Percentiles rank a stretch among this genome's conserved stretches.
phyloP scores from a whole-genome alignment of 495 filamentous ascomycete species.

The Penicillium longicatenatum region DNA sequence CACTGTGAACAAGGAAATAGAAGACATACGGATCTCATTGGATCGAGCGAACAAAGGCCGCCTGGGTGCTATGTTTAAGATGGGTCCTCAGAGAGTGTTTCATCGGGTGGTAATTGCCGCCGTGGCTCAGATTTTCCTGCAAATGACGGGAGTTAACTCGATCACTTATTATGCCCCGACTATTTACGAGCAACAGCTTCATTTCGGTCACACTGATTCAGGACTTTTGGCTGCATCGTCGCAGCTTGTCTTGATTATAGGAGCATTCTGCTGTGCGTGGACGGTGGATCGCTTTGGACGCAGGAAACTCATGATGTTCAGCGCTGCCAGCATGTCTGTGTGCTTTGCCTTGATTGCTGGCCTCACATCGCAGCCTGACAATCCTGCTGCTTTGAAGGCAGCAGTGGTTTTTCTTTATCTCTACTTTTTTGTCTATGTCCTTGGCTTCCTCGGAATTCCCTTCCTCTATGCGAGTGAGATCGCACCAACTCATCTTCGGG shows the following conservation, averaged over 20 bases:
- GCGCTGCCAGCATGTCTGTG: slow-evolving; percentile 40
- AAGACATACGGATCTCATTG: slow-evolving; percentile 13
- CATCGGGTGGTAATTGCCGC: slow-evolving; percentile 30
- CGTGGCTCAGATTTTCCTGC: slow-evolving; percentile 26
- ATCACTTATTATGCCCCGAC: slow-evolving; percentile 28
- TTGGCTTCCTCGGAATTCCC: slow-evolving; percentile 52
- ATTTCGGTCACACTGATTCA: slow-evolving; percentile 16
- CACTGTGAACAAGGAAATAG: slow-evolving; percentile 20
- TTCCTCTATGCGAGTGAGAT: slow-evolving; percentile 45
- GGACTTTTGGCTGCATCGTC: slow-evolving; percentile 26
- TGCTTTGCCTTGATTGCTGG: slow-evolving; percentile 42
- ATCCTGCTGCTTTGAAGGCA: slow-evolving; percentile 9
- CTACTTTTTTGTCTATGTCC: slow-evolving; percentile 50
- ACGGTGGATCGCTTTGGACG: slow-evolving; percentile 32
- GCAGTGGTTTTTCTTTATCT: slow-evolving; percentile 49
- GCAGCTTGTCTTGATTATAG: slow-evolving; percentile 24
- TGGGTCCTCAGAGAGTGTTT: slow-evolving; percentile 19
- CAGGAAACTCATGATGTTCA: slow-evolving; percentile 39
- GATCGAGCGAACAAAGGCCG: slow-evolving; percentile 15
- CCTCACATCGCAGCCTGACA: neutral
- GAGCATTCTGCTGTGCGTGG: slow-evolving; percentile 29
- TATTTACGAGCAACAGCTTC: slow-evolving; percentile 29
- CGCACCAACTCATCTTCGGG: slow-evolving; percentile 28
- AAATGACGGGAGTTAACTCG: slow-evolving; percentile 26
- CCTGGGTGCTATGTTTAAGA: slow-evolving; percentile 23